These are phyloP conservation scores for Athelia psychrophila DNA, from an alignment of 1,284 basidiomycete species.

Conservation along the genomic window DNA sequence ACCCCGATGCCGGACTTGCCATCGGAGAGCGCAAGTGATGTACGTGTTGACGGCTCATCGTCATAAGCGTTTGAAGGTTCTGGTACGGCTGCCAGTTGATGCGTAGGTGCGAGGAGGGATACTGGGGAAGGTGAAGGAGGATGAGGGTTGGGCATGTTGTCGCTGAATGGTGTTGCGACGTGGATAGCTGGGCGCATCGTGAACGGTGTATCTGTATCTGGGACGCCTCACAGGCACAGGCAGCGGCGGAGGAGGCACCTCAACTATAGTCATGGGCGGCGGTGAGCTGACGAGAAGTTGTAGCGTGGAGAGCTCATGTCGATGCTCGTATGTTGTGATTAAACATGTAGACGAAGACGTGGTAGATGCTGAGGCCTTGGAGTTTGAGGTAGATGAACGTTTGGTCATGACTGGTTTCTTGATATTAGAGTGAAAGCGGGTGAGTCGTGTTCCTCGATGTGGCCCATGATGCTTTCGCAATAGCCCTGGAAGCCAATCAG, in stretches of 20 bases:
- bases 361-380: constrained; percentile 8
- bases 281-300: background rate
- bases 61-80: constrained; percentile 3
- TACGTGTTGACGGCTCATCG: constrained; percentile 20
- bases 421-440: constrained; percentile 72
- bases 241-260: background rate
- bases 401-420: constrained; percentile 81
- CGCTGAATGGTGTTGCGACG: background rate
- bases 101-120: background rate
- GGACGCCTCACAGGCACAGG: background rate
- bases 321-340: constrained; percentile 12
- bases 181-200: too few species aligned
- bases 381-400: constrained; percentile 28
- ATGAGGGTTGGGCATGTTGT: background rate
- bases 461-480: constrained; percentile 90
- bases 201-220: too few species aligned
- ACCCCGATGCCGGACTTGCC: constrained; percentile 67
- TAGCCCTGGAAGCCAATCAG: constrained; percentile 50
- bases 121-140: background rate
- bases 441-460: constrained; percentile 68
- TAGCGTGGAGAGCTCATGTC: constrained; percentile 1
- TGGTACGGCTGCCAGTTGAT: background rate
- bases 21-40: constrained; percentile 40
- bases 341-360: constrained; percentile 11
- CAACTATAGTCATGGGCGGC: background rate